These are phyloP conservation scores for Actinomucor elegans DNA, from an alignment of 371 early-diverging fungal species.

Conservation along the genomic window DNA sequence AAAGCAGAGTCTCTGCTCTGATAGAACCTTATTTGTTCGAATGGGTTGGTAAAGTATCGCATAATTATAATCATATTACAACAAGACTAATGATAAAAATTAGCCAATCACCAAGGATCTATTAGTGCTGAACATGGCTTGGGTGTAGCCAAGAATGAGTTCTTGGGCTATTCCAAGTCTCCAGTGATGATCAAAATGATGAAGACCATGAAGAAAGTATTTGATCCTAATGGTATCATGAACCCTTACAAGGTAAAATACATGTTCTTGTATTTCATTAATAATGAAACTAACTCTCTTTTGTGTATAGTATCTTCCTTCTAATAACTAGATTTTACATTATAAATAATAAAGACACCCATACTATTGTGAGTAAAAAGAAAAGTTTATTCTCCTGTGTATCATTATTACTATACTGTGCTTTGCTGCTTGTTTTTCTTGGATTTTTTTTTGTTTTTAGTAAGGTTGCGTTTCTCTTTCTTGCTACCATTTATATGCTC, in stretches of 20 bases:
- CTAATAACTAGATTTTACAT: no score
- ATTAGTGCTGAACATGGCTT: slow-evolving; percentile 82
- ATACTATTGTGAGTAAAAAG: no score
- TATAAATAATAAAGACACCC: no score
- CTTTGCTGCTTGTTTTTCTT: no score
- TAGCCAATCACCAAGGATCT: slow-evolving; percentile 71
- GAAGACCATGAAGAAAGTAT: slow-evolving; percentile 71
- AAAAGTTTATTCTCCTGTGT: no score
- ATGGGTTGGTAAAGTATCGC: slow-evolving; percentile 54
- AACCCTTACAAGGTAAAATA: slow-evolving; percentile 80
- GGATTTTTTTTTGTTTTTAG: no score
- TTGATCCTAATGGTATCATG: slow-evolving; percentile 86
- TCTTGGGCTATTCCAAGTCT: slow-evolving; percentile 67
- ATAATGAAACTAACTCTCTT: background rate
- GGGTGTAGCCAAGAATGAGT: slow-evolving; percentile 73
- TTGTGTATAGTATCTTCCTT: no score
- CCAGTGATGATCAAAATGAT: slow-evolving; percentile 66
- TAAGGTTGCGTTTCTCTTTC: no score
- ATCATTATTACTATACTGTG: no score
- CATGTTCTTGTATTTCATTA: background rate
- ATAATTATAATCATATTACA: no score
- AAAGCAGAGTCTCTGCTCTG: slow-evolving; percentile 55
- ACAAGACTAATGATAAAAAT: no score
- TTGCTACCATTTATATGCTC: no score
- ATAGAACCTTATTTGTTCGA: slow-evolving; percentile 96